A percentile compares a stretch with the other conserved stretches of the same genome.
Conservation (phyloP, 352 stramenopile species). For the Globisporangium yorkense region DNA sequence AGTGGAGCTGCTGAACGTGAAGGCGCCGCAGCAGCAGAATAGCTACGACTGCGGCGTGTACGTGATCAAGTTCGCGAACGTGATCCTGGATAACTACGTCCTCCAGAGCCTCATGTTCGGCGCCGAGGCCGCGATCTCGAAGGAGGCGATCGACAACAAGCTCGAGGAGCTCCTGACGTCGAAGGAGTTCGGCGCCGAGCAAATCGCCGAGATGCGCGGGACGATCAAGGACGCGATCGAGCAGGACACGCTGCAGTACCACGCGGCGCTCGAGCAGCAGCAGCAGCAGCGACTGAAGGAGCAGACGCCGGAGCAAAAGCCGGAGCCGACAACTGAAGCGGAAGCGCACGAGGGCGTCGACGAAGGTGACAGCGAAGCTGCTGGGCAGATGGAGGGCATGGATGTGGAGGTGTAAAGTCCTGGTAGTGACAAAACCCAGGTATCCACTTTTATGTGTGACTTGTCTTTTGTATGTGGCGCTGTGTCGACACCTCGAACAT, state of each 20-base stretch:
- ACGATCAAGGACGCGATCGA: constrained; percentile 32
- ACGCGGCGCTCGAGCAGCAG: constrained; percentile 13
- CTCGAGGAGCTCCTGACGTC: constrained; percentile 34
- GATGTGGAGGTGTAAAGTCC: background rate
- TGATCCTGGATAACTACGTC: constrained; percentile 44
- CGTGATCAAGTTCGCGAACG: constrained; percentile 53
- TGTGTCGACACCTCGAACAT: background rate
- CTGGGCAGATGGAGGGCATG: background rate
- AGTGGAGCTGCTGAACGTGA: constrained; percentile 29
- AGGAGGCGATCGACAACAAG: constrained; percentile 32
- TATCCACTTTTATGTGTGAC: background rate
- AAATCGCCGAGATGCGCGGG: constrained; percentile 26
- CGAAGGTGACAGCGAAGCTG: background rate
- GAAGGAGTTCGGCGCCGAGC: constrained; percentile 31
- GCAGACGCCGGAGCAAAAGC: background rate
- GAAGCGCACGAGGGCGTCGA: background rate
- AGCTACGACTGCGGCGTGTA: constrained; percentile 66
- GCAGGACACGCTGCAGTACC: constrained; percentile 22
- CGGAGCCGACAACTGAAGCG: background rate
- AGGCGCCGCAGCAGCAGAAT: constrained; percentile 52
- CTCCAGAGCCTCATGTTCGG: constrained; percentile 13
- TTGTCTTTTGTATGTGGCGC: background rate
- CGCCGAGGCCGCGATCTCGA: constrained; percentile 26
- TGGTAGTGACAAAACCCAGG: background rate
- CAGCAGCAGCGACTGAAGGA: constrained; percentile 8